phyloP scores from a whole-genome alignment of 345 rosid species.

The Streptanthus diversifolius region DNA sequence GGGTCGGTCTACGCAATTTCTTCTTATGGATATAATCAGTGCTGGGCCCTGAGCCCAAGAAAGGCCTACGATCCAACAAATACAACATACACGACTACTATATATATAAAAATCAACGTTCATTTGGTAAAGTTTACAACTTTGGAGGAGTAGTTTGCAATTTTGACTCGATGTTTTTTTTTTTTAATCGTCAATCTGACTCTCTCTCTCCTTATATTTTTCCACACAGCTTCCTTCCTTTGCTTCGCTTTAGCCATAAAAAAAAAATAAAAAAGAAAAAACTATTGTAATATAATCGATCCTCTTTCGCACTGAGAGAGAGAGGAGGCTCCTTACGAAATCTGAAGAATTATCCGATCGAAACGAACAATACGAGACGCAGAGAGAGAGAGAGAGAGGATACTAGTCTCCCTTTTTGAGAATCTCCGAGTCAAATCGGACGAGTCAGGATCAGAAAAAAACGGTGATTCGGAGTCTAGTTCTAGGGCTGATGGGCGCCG shows the following conservation, averaged over 20 bases:
- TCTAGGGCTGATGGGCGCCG: slow-evolving; percentile 73
- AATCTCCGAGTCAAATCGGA: slow-evolving; percentile 35
- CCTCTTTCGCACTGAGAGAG: slow-evolving; percentile 2
- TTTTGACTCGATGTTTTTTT: not conserved
- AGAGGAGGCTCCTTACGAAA: slow-evolving; percentile 7
- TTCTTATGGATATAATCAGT: no score
- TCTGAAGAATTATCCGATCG: slow-evolving; percentile 19
- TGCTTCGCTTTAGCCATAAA: not conserved
- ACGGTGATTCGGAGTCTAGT: slow-evolving; percentile 35
- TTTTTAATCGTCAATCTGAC: slow-evolving; percentile 8
- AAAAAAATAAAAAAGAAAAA: not conserved
- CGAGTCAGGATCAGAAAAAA: slow-evolving; percentile 29
- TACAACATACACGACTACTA: not conserved
- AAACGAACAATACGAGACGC: slow-evolving; percentile 20
- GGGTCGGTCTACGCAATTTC: no score
- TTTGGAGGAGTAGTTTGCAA: not conserved
- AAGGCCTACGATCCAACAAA: not conserved
- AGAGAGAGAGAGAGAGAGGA: not conserved
- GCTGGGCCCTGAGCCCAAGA: not conserved
- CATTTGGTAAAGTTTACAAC: not conserved
- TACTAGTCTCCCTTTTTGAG: not conserved
- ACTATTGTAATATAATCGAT: not conserved
- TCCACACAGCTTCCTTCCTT: not conserved
- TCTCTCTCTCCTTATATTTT: not conserved
- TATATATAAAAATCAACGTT: not conserved